A percentile compares a stretch with the other conserved stretches of the same genome.
Evolutionary conservation across 73 alveolate species (phyloP).

Genomic region (Tetrahymena elliotti): DNA sequence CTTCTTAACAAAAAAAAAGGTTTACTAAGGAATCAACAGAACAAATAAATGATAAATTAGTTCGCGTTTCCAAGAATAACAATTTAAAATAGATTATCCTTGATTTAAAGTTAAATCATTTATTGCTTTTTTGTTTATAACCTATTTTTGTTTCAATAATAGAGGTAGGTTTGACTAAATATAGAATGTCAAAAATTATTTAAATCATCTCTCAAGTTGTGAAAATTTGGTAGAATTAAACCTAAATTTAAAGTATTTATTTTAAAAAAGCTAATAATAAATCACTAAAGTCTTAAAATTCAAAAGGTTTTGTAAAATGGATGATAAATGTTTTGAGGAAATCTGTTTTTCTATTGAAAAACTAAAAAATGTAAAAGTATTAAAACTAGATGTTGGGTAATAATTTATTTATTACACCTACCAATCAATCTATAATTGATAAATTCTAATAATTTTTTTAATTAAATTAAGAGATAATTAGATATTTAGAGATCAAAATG

Average conservation of each 20-base stretch:
- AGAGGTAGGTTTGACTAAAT: neutral
- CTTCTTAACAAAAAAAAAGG: too few relatives aligned
- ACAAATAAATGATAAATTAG: too few relatives aligned
- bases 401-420: too few relatives aligned
- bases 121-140: too few relatives aligned
- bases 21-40: neutral
- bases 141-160: too few relatives aligned
- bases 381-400: neutral
- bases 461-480: neutral
- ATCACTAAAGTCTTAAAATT: neutral
- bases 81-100: neutral
- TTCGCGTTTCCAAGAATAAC: neutral
- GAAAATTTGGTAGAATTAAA: neutral
- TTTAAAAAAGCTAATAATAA: too few relatives aligned
- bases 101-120: neutral
- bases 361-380: neutral
- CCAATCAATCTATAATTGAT: too few relatives aligned
- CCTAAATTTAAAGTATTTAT: neutral
- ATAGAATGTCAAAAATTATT: too few relatives aligned
- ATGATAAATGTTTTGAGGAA: neutral
- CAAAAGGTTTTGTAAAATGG: neutral
- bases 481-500: neutral
- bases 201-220: neutral
- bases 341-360: neutral
- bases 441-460: too few relatives aligned